Conservation (phyloP, 73 alveolate species). For the Durusdinium trenchii region DNA sequence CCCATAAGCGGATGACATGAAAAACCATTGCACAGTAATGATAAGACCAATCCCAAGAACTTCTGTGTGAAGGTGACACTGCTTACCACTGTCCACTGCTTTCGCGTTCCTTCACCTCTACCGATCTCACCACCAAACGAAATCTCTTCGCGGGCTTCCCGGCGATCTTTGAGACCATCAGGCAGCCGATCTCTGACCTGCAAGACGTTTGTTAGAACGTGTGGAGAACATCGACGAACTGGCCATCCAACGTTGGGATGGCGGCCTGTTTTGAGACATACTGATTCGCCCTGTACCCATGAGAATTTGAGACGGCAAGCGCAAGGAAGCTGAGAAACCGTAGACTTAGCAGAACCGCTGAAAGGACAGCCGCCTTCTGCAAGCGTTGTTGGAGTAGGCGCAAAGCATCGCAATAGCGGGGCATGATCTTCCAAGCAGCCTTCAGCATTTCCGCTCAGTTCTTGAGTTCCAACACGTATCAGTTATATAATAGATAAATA, state of each 20-base stretch:
- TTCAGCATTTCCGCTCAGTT: not conserved
- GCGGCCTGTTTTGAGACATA: too few relatives aligned
- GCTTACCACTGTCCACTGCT: not conserved
- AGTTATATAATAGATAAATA: too few relatives aligned
- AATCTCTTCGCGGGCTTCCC: not conserved
- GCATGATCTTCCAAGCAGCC: slow-evolving; percentile 81
- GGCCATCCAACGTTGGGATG: too few relatives aligned
- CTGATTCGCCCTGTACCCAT: too few relatives aligned
- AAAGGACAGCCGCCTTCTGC: not conserved
- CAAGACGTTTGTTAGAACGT: too few relatives aligned
- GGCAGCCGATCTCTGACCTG: slow-evolving; percentile 65
- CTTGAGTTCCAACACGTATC: not conserved
- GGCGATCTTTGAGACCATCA: not conserved
- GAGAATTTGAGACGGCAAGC: not conserved
- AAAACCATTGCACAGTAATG: too few relatives aligned
- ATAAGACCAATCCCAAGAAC: not conserved
- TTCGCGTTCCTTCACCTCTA: not conserved
- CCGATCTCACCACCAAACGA: too few relatives aligned
- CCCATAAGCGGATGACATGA: too few relatives aligned
- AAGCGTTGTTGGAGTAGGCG: slow-evolving; percentile 57
- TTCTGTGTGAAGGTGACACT: not conserved
- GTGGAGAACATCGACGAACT: too few relatives aligned
- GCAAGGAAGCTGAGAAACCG: not conserved
- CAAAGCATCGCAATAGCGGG: slow-evolving; percentile 70
- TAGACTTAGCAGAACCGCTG: not conserved